Evolutionary conservation across 2,329 filamentous ascomycete genomes (phyloP).

Genomic region (Cercospora sp.): DNA sequence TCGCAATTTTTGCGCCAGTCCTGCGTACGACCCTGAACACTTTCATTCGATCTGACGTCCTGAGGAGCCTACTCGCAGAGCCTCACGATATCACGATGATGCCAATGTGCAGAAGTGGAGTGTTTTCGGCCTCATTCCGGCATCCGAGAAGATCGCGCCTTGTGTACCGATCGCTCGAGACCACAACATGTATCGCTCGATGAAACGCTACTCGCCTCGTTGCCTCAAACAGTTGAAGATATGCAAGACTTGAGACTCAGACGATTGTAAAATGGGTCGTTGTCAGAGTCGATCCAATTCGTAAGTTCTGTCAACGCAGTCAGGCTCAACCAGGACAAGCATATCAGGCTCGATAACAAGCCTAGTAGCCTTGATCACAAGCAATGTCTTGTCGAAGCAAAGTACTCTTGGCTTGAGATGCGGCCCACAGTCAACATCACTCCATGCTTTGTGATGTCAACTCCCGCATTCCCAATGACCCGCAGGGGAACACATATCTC

Average conservation of each 20-base stretch:
- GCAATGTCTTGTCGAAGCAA: constrained; percentile 9
- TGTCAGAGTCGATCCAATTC: background rate
- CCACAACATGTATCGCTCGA: background rate
- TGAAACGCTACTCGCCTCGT: background rate
- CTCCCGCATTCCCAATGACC: background rate
- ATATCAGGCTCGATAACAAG: background rate
- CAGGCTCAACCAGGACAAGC: constrained; percentile 1
- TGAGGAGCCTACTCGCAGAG: background rate
- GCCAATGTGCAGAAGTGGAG: constrained; percentile 5
- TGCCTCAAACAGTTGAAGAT: background rate
- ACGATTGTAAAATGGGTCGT: background rate
- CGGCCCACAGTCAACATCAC: constrained; percentile 2
- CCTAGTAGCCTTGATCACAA: background rate
- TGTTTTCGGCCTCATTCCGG: constrained; percentile 3
- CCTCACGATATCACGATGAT: constrained; percentile 2
- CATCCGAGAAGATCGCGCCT: constrained; percentile 1
- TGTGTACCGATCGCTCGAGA: background rate
- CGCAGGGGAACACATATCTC: background rate
- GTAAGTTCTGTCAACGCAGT: background rate
- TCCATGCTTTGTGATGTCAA: constrained; percentile 14
- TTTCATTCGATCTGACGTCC: background rate
- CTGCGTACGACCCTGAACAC: background rate
- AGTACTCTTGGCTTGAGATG: background rate
- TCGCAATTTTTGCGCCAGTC: background rate
- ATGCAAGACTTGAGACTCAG: background rate